A percentile compares a stretch with the other conserved stretches of the same genome.
Conservation (phyloP, 2,329 filamentous ascomycete genomes). For the Podosphaera xanthii region DNA sequence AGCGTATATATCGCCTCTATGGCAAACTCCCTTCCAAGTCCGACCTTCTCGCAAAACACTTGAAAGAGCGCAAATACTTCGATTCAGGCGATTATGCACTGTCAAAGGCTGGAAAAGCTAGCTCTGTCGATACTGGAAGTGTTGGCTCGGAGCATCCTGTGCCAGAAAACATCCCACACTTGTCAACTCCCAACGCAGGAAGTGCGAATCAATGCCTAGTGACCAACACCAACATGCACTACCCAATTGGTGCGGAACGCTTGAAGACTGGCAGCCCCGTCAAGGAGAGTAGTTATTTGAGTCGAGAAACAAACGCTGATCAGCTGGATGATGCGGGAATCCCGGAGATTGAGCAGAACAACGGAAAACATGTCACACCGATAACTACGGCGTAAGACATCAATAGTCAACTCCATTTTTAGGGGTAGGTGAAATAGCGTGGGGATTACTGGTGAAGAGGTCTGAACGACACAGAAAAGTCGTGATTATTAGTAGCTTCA, state of each 20-base stretch:
- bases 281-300: conserved; percentile 74
- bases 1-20: conserved; percentile 88
- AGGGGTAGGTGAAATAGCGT: conserved; percentile 91
- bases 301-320: conserved; percentile 56
- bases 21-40: conserved; percentile 94
- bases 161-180: conserved; percentile 84
- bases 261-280: conserved; percentile 53
- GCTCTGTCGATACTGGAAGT: conserved; percentile 76
- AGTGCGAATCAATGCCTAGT: conserved; percentile 19
- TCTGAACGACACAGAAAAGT: not conserved
- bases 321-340: conserved; percentile 25
- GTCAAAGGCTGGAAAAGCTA: conserved; percentile 90
- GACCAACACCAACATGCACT: conserved; percentile 21
- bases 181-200: conserved; percentile 36
- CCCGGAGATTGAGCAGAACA: conserved; percentile 24
- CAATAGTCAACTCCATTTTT: conserved; percentile 53
- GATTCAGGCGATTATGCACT: conserved; percentile 92
- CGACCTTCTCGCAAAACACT: conserved; percentile 90
- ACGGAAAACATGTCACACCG: not conserved
- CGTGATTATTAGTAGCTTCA: not conserved
- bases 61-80: conserved; percentile 98
- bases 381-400: not conserved
- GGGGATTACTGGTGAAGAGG: conserved; percentile 42
- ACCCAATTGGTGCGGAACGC: conserved; percentile 22
- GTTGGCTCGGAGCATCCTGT: conserved; percentile 89